A percentile compares a stretch with the other conserved stretches of the same genome.
phyloP scores from a whole-genome alignment of 495 filamentous ascomycete species.

The Talaromyces trachyspermus region DNA sequence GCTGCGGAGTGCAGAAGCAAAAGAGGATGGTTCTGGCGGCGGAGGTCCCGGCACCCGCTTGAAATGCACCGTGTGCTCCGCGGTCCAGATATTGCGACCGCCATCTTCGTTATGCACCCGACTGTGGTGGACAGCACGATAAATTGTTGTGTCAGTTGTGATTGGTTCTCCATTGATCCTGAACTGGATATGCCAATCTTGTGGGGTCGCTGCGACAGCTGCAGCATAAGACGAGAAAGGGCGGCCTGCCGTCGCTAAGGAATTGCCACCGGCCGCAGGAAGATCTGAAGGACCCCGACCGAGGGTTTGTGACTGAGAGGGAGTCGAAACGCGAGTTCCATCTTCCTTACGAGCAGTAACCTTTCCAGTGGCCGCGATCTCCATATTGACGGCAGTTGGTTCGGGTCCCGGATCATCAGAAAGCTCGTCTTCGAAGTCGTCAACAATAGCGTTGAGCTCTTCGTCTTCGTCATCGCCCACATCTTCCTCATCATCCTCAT shows the following conservation, averaged over 20 bases:
- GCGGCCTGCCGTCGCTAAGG: slow-evolving; percentile 37
- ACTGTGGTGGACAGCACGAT: slow-evolving; percentile 82
- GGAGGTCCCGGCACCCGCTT: slow-evolving; percentile 82
- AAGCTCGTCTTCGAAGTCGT: slow-evolving; percentile 84
- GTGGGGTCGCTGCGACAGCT: slow-evolving; percentile 61
- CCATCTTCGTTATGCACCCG: slow-evolving; percentile 58
- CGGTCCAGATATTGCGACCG: slow-evolving; percentile 77
- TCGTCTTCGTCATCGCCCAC: slow-evolving; percentile 62
- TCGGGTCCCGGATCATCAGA: slow-evolving; percentile 67
- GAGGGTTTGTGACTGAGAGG: slow-evolving; percentile 53
- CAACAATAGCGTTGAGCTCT: slow-evolving; percentile 77
- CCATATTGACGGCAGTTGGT: slow-evolving; percentile 84
- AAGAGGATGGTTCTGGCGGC: slow-evolving; percentile 64
- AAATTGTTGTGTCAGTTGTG: slow-evolving; percentile 89
- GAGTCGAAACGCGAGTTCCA: slow-evolving; percentile 82
- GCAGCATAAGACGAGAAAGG: slow-evolving; percentile 69
- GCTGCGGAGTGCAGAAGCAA: slow-evolving; percentile 47
- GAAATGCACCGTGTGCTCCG: slow-evolving; percentile 86
- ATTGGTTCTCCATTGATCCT: slow-evolving; percentile 78
- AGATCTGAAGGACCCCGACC: slow-evolving; percentile 40
- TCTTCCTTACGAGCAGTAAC: slow-evolving; percentile 97
- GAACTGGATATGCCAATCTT: slow-evolving; percentile 98
- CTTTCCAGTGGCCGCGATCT: slow-evolving; percentile 82
- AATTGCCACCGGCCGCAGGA: slow-evolving; percentile 28
- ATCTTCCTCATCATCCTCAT: slow-evolving; percentile 65